Base-by-base conservation (phyloP, 1,139 yeast species). In the Kodamaea arcana region DNA sequence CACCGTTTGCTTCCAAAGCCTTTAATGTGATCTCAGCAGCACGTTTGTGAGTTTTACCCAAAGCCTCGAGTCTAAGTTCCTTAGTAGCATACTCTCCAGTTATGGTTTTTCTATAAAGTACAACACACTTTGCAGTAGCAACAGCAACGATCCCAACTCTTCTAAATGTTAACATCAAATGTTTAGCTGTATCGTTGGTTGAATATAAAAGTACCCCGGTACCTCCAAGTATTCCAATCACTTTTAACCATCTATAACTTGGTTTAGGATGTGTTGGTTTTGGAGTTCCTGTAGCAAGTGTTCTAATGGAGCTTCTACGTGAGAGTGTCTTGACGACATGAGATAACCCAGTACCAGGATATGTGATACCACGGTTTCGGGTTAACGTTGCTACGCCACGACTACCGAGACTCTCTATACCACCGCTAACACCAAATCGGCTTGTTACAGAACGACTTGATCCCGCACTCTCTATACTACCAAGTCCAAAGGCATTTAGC, bases 1-100 rank as follows among this genome's bases (percentile, higher is more conserved):
- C 98, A 12, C 96, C 97, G 52, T 92, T 92, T 24, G 68, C 70
- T 49, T 87, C 92, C 26, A 92, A 64, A 0, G 97, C 97, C 36
- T 65, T 63, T 41, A 87, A 68, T 0, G 97, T 86, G 33, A 88
- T 80, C 13, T 68, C 57, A 0, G 98, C 97, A 32, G 96, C 92
- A 37, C 67, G 66, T 41, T 68, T 58, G 56, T 92, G 98, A 3
- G 72, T 64, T 31, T 69, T 61, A 6, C 74, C 61, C 33, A 90
- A 58, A 0, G 82, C 92, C 8, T 54, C 47, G 2, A 59, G 51
- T 31, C 82, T 70, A 7, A 72, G 81, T n/a, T 72, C 74, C 1
- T 65, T 68, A 6, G 66, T 48, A 2, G 53, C 63, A 47, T 66
- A 81, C 8, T 69, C 65, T 9, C 51, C 60, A 14, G 65, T 68